Conservation (phyloP, 139 green algal genomes). For the Desmodesmus armatus region DNA sequence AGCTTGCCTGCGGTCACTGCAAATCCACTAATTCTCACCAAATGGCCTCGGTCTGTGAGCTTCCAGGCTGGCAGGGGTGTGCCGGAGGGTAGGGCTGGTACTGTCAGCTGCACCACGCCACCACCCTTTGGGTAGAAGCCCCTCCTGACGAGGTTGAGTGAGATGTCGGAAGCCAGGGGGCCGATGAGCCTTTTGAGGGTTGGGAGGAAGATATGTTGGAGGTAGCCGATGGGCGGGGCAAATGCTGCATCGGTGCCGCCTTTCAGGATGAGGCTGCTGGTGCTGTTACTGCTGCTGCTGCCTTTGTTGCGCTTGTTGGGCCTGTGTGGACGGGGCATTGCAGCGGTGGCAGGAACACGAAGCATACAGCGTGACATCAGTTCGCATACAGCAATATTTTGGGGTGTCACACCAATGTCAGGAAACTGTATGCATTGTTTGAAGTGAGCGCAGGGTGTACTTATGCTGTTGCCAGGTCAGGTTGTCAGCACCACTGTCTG, state of each 20-base stretch:
- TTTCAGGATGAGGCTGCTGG: constrained; percentile 70
- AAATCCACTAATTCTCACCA: constrained; percentile 49
- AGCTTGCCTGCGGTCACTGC: constrained; percentile 66
- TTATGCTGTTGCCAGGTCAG: no score
- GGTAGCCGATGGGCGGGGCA: constrained; percentile 81
- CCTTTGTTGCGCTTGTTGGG: no score
- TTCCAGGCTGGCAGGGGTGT: constrained; percentile 63
- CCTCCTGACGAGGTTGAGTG: constrained; percentile 60
- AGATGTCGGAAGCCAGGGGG: neutral
- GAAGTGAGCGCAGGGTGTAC: no score
- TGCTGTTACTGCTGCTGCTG: no score
- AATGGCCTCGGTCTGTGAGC: constrained; percentile 58
- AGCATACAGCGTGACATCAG: no score
- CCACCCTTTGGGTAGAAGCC: constrained; percentile 86
- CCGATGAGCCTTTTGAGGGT: constrained; percentile 62
- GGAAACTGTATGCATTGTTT: no score
- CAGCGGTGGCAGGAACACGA: neutral
- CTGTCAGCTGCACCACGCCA: constrained; percentile 47
- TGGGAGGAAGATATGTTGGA: constrained; percentile 80
- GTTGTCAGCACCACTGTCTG: no score
- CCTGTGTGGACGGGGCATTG: neutral
- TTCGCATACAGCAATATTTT: no score
- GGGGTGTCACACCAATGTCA: no score
- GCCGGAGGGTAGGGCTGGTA: constrained; percentile 50
- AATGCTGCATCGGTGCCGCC: constrained; percentile 86